Conservation (phyloP, 441 rosid species). For the Gossypium trilobum region DNA sequence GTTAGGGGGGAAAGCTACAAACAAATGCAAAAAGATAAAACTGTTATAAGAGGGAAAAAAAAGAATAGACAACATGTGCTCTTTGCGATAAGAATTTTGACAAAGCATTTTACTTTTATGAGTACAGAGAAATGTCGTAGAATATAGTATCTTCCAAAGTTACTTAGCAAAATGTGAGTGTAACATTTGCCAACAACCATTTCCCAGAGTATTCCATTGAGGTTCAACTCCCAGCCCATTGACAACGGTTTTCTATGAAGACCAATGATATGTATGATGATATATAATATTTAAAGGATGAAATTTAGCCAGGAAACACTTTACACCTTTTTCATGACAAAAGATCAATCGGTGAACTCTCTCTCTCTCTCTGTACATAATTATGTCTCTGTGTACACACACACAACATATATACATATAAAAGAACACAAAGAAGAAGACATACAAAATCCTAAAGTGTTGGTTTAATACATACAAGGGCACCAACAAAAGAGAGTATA, state of each 20-base stretch:
- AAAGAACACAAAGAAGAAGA: background rate
- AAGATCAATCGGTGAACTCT: background rate
- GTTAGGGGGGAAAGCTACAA: background rate
- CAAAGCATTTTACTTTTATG: background rate
- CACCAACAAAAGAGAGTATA: background rate
- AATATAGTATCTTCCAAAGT: background rate
- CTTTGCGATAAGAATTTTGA: background rate
- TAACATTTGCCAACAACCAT: conserved; percentile 4
- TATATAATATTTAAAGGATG: background rate
- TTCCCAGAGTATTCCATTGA: background rate
- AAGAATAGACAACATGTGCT: background rate
- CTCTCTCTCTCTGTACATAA: background rate
- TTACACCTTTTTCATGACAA: background rate
- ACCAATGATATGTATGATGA: background rate
- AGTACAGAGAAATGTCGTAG: background rate
- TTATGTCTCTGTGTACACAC: background rate
- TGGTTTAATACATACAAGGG: conserved; percentile 5
- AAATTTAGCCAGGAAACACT: background rate
- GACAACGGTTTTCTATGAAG: background rate
- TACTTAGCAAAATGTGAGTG: background rate
- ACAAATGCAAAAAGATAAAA: background rate
- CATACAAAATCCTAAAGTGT: background rate
- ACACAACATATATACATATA: background rate
- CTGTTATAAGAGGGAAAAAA: background rate
- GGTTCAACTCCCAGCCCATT: background rate